A percentile compares a stretch with the other conserved stretches of the same genome.
Evolutionary conservation across 306 rosid genomes (phyloP).

Genomic region (Cotoneaster glaucophyllus): DNA sequence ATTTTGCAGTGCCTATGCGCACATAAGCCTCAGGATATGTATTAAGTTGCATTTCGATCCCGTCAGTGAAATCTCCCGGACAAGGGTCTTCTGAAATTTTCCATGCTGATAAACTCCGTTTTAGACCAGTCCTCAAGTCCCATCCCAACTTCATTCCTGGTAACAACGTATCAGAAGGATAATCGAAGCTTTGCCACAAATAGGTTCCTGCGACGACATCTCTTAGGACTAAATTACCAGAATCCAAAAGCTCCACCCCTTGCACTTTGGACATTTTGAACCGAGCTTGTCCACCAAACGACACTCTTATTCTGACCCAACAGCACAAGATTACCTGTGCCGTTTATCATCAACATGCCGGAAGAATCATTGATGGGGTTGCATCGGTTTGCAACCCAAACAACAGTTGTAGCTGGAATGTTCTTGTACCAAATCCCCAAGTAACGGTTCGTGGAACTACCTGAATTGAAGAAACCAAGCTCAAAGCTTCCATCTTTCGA

Average conservation of each 20-base stretch:
- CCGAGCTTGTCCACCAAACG: constrained; percentile 32
- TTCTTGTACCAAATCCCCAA: constrained; percentile 46
- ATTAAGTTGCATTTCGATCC: constrained; percentile 11
- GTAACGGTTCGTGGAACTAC: constrained; percentile 29
- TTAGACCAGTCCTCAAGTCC: constrained; percentile 32
- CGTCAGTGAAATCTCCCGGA: constrained; percentile 35
- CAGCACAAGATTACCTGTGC: constrained; percentile 14
- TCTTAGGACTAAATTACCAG: constrained; percentile 46
- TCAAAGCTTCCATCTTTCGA: constrained; percentile 32
- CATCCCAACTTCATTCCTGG: constrained; percentile 59
- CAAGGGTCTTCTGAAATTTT: constrained; percentile 45
- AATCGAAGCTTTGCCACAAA: constrained; percentile 62
- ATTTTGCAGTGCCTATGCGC: constrained; percentile 21
- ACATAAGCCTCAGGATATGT: constrained; percentile 29
- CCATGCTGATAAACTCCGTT: constrained; percentile 35
- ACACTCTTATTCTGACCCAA: constrained; percentile 3
- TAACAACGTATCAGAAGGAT: constrained; percentile 49
- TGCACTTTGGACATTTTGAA: constrained; percentile 17
- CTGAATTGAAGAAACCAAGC: constrained; percentile 58
- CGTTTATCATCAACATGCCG: constrained; percentile 25
- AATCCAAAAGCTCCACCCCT: constrained; percentile 31
- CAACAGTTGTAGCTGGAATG: constrained; percentile 26
- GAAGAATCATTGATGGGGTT: constrained; percentile 35
- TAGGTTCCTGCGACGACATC: constrained; percentile 17
- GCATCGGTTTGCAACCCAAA: constrained; percentile 58